A percentile compares a stretch with the other conserved stretches of the same genome.
These are phyloP conservation scores for Linnemannia hyalina DNA, from an alignment of 192 early-diverging fungal genomes.

Conservation along the genomic window DNA sequence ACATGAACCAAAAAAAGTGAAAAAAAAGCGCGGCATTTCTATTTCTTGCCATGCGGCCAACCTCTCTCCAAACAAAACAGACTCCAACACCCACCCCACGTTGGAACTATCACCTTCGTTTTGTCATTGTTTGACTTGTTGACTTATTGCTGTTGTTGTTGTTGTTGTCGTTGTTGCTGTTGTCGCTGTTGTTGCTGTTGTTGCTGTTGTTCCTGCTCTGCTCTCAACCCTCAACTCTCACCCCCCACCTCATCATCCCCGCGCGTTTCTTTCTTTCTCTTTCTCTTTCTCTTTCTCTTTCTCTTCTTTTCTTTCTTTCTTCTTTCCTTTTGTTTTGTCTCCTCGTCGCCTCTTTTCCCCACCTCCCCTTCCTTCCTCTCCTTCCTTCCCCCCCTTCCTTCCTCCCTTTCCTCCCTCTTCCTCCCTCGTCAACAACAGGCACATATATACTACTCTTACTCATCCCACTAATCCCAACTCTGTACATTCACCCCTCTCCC, in stretches of 20 bases:
- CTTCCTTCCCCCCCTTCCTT: neutral
- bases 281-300: neutral
- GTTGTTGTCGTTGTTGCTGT: neutral
- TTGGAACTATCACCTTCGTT: neutral
- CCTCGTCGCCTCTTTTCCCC: neutral
- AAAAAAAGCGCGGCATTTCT: constrained; percentile 11
- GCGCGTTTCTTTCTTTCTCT: neutral
- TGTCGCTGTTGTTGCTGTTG: neutral
- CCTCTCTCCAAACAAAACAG: neutral
- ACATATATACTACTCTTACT: neutral
- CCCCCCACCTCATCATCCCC: neutral
- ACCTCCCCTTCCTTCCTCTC: neutral
- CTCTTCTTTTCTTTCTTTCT: neutral
- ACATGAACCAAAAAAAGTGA: constrained; percentile 15
- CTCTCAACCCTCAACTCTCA: neutral
- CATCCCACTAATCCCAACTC: neutral
- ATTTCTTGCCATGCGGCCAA: neutral
- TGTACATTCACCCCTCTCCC: neutral
- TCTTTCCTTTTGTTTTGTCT: neutral
- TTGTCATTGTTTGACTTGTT: neutral
- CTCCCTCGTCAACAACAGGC: neutral
- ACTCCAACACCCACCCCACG: neutral
- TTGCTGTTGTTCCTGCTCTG: neutral
- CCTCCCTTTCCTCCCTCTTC: neutral
- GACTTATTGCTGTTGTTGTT: neutral